phyloP scores from a whole-genome alignment of 2,329 filamentous ascomycete genomes.

The Nothophoma quercina region DNA sequence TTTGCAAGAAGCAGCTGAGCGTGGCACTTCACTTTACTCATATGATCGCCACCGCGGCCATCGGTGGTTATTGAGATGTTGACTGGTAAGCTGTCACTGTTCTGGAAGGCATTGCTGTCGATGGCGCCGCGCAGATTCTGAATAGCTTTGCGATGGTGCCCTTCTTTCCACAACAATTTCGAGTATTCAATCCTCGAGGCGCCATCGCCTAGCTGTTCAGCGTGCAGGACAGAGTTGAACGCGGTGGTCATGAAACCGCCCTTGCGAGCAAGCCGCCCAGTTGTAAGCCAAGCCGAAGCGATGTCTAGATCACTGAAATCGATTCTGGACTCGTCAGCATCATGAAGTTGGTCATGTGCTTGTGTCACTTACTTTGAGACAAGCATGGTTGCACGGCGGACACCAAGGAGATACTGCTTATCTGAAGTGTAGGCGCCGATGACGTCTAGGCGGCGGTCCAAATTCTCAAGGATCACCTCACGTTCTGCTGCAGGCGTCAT shows the following conservation, averaged over 20 bases:
- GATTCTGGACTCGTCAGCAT: constrained; percentile 46
- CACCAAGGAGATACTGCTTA: constrained; percentile 90
- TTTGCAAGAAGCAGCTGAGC: constrained; percentile 91
- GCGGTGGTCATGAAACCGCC: constrained; percentile 83
- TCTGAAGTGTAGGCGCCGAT: constrained; percentile 89
- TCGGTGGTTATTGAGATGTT: constrained; percentile 50
- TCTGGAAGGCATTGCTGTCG: constrained; percentile 75
- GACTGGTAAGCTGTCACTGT: constrained; percentile 48
- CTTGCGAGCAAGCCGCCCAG: constrained; percentile 85
- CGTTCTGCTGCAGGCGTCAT: constrained; percentile 48
- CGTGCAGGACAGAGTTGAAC: constrained; percentile 92
- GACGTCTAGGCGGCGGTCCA: constrained; percentile 83
- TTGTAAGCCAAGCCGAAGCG: constrained; percentile 84
- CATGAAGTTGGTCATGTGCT: background rate
- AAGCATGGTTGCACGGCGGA: constrained; percentile 88
- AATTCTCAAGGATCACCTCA: constrained; percentile 55
- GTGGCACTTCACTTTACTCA: constrained; percentile 72
- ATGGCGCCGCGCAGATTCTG: constrained; percentile 89
- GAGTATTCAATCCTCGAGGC: constrained; percentile 95
- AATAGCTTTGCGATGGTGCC: constrained; percentile 93
- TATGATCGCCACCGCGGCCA: constrained; percentile 47
- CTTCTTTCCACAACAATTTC: constrained; percentile 89
- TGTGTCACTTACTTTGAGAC: constrained; percentile 66
- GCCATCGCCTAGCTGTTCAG: constrained; percentile 81
- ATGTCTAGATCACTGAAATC: constrained; percentile 75